Base-by-base conservation (phyloP, 192 early-diverging fungal genomes). In the Coemansia umbellata region DNA sequence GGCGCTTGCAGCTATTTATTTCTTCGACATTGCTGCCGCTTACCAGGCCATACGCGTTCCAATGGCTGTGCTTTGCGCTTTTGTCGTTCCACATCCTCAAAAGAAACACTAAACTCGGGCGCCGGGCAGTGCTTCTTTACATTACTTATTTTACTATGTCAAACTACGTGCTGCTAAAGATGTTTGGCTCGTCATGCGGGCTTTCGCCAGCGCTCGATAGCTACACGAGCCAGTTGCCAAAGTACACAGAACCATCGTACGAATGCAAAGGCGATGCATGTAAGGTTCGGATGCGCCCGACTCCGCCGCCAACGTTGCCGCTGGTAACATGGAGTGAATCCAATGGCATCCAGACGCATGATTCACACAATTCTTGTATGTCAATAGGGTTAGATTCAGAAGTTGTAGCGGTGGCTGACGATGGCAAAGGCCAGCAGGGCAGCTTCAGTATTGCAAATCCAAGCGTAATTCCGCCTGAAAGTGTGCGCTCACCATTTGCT, bases 11-110 rank as follows among this genome's bases (percentile, higher is more conserved):
- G 43, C 1, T 53, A 19, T 28, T 55, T 24, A 51, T 41, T 23
- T 31, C 40, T 3, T 35, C 39, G 3, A 31, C 43, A n/a, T 37
- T 60, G 19, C 37, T 56, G 30, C 48, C 56, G 30, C 22, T 74
- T 14, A 50, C 72, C 13, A 51, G 43, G 13, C 55, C 60, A 22
- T 55, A 60, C 36, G 51, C 65, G 13, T 6, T 64, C 31, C 52
- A 63, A 37, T 75, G 72, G 72, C 53, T 59, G 7, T 49, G 28
- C n/a, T 47, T 75, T n/a, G 55, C 56, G n/a, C 31, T 50, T 8
- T 3, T 59, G 21, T 60, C 68, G 33, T 11, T 55, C 4, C 31
- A 42, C 14, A 41, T 43, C 11, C 23, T 68, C 24, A 33, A 23
- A 26, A 41, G 53, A 13, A 49, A 39, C 53, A 14, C 48, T 11